phyloP scores from a whole-genome alignment of 495 filamentous ascomycete genomes.

The Opeltia flavorubescens region DNA sequence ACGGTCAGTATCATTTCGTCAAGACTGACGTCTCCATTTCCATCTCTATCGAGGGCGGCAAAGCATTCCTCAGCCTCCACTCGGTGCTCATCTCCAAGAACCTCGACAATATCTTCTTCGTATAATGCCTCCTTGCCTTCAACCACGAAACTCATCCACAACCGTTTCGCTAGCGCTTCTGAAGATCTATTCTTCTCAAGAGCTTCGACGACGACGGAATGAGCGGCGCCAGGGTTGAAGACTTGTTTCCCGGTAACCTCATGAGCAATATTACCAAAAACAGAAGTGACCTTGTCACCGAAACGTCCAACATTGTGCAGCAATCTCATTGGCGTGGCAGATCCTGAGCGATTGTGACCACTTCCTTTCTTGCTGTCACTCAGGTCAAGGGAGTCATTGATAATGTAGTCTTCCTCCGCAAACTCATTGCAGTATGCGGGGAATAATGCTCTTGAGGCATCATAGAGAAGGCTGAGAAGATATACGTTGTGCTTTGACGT shows the following conservation, averaged over 20 bases:
- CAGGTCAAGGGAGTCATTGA: constrained; percentile 58
- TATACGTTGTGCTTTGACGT: constrained; percentile 73
- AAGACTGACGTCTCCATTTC: constrained; percentile 83
- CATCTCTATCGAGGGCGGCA: constrained; percentile 61
- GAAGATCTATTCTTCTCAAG: constrained; percentile 69
- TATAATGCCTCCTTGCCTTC: constrained; percentile 73
- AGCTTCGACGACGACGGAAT: constrained; percentile 77
- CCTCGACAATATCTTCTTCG: constrained; percentile 70
- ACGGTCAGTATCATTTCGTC: constrained; percentile 92
- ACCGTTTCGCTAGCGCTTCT: constrained; percentile 76
- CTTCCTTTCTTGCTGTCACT: constrained; percentile 24
- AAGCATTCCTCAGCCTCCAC: constrained; percentile 77
- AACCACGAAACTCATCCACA: constrained; percentile 97
- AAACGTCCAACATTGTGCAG: constrained; percentile 66
- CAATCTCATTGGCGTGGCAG: constrained; percentile 60
- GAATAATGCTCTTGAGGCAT: constrained; percentile 75
- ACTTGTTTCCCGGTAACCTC: constrained; percentile 92
- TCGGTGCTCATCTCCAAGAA: constrained; percentile 58
- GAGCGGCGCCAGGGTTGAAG: constrained; percentile 78
- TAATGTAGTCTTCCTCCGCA: constrained; percentile 76
- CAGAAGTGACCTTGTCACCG: constrained; percentile 81
- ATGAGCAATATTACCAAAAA: constrained; percentile 84
- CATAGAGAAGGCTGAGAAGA: constrained; percentile 71
- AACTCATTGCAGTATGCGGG: constrained; percentile 88
- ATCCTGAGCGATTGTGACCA: constrained; percentile 36